Percentiles rank a stretch among this genome's conserved stretches.
Conservation (phyloP, 2,329 filamentous ascomycete species). For the Zymoseptoria tritici region DNA sequence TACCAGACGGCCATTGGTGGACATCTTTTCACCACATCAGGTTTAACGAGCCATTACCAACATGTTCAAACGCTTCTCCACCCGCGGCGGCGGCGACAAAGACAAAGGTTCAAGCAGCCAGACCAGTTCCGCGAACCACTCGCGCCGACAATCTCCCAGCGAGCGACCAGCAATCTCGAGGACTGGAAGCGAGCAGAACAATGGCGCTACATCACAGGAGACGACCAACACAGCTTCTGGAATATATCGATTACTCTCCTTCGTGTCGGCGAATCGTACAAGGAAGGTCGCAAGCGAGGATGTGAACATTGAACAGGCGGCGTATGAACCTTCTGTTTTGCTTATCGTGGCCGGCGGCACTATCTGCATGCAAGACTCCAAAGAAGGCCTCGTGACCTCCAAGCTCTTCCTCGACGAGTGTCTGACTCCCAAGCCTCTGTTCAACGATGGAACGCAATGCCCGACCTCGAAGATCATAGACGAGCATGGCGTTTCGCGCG, state of each 20-base stretch:
- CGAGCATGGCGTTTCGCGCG: conserved; percentile 18
- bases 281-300: conserved; percentile 2
- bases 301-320: conserved; percentile 1
- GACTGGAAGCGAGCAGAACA: background rate
- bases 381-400: conserved; percentile 68
- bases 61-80: background rate
- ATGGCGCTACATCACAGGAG: background rate
- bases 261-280: conserved; percentile 16
- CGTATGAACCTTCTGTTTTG: conserved; percentile 47
- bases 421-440: conserved; percentile 72
- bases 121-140: background rate
- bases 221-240: conserved; percentile 12
- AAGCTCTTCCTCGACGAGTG: conserved; percentile 71
- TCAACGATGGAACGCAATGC: conserved; percentile 65
- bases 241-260: conserved; percentile 18
- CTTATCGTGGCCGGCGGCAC: conserved; percentile 85
- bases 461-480: conserved; percentile 15
- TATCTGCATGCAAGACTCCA: conserved; percentile 83
- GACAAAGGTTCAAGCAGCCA: background rate
- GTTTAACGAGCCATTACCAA: background rate
- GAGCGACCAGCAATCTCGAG: background rate
- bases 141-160: background rate
- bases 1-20: too few relatives aligned
- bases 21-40: background rate
- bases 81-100: background rate